Evolutionary conservation across 208 protist genomes (phyloP).

Genomic region (Spongospora subterranea): DNA sequence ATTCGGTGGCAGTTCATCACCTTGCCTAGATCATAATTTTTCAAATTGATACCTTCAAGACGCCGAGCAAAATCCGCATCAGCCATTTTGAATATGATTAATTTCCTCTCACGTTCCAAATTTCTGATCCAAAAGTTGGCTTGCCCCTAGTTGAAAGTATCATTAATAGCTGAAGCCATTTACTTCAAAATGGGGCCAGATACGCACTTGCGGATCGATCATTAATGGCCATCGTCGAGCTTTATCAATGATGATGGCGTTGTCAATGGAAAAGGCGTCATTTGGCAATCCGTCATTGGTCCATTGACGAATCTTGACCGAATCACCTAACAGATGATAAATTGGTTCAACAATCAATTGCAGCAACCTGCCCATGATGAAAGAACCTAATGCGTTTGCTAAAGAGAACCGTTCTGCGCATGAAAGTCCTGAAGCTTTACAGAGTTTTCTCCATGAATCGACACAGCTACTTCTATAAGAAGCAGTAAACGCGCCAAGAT

Average conservation of each 20-base stretch:
- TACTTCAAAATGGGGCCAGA: neutral
- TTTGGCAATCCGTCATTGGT: constrained; percentile 91
- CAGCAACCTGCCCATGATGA: constrained; percentile 55
- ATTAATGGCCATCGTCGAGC: constrained; percentile 72
- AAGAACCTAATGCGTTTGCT: constrained; percentile 40
- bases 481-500: constrained; percentile 91
- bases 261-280: constrained; percentile 84
- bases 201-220: constrained; percentile 67
- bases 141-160: constrained; percentile 75
- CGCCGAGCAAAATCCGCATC: constrained; percentile 69
- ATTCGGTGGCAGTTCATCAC: constrained; percentile 75
- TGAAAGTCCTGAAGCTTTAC: constrained; percentile 60
- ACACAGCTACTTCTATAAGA: constrained; percentile 85
- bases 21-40: neutral
- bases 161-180: constrained; percentile 68
- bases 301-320: constrained; percentile 93
- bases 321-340: constrained; percentile 84
- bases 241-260: constrained; percentile 71
- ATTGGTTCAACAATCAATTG: constrained; percentile 69
- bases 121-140: constrained; percentile 75
- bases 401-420: constrained; percentile 78
- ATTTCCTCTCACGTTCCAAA: constrained; percentile 77
- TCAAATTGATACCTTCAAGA: constrained; percentile 62
- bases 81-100: constrained; percentile 80
- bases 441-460: constrained; percentile 79